Base-by-base conservation (phyloP, 805 yeast species). In the Candida hungchunana region DNA sequence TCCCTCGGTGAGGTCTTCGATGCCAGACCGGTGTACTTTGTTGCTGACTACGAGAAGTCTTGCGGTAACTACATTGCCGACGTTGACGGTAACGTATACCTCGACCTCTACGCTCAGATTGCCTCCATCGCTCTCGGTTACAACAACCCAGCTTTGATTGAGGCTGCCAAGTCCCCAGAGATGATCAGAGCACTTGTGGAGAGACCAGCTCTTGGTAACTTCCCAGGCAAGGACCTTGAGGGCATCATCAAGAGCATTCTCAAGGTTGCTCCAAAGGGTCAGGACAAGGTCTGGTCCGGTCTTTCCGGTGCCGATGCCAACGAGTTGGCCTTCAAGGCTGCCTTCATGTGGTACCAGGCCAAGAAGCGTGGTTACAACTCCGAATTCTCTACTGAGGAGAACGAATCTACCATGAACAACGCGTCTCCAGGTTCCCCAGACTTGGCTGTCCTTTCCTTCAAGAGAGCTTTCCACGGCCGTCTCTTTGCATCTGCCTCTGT, bases 381-480 rank as follows among this genome's bases (percentile, higher is more conserved):
- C n/a, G 68, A 67, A 17, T 85, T 83, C 63, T 59, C 89, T 6
- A 55, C 59, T 9, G 86, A 80, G 55, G 97, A 89, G 63, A 72
- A 75, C 58, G 60, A 50, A 14, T 64, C 89, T 4, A 81, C 80
- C 40, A 89, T 89, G 97, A 65, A 72, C 46, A 87, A 87, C 62
- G 66, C 71, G 50, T 73, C 85, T 18, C 97, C 97, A 34, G 96
- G 96, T 39, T 74, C 95, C 31, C 95, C 96, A 23, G 83, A 82
- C 24, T 63, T 84, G 50, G 87, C 95, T 33, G 82, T 89, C 43
- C 57, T 90, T 48, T 87, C 96, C 5, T 89, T 89, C 66, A 79
- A 79, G 62, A 73, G 77, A 47, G 93, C 93, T 20, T 90, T 89
- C 83, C 97, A 89, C 60, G 97, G 97, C 47, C 79, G 97, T 64